Evolutionary conservation across 208 protist species (phyloP), one percentile per base, ranked within the genome.

Genomic region (Trypanosoma vivax): DNA sequence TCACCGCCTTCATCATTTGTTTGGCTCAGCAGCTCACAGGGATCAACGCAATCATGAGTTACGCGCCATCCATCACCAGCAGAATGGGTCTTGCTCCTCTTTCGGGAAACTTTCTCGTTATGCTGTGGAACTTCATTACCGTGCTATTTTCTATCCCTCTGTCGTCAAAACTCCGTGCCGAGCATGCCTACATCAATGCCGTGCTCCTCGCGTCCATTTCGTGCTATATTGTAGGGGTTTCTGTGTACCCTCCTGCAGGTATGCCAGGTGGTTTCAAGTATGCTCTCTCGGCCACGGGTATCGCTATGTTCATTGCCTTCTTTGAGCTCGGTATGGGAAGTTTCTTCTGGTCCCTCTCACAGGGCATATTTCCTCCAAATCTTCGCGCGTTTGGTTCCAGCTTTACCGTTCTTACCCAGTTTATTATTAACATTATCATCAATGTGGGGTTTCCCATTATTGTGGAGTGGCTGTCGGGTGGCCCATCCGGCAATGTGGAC

Each of bases 41-140:
- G 13, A 74, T 77, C 42, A 69, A 61, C 51, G 75, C 75, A 4
- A 54, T 77, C 28, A 76, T 77, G 64, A 78, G 64, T 58, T 82
- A 72, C 35, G 70, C 70, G 5, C 69, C 69, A 16, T 70, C 11
- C 18, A 76, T 82, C 48, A 67, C 54, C 37, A 34, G 24, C 11
- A 61, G 27, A 30, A 42, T 67, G 35, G 63, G 59, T 38, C 38
- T 71, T 14, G 31, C 34, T 6, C 57, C 65, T 31, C 60, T 82
- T 14, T 40, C 61, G 21, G 75, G 75, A 50, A 82, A 76, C 53
- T 34, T 82, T 40, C 40, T 76, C 27, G 49, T 82, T 13, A 82
- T 82, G 75, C 31, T 33, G 9, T 82, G 75, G 70, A 78, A 82
- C 56, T 68, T 69, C 31, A 45, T 68, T 16, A 58, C 61, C 0